Conservation (phyloP, 768 basidiomycete genomes). For the Cystofilobasidium bisporidii region DNA sequence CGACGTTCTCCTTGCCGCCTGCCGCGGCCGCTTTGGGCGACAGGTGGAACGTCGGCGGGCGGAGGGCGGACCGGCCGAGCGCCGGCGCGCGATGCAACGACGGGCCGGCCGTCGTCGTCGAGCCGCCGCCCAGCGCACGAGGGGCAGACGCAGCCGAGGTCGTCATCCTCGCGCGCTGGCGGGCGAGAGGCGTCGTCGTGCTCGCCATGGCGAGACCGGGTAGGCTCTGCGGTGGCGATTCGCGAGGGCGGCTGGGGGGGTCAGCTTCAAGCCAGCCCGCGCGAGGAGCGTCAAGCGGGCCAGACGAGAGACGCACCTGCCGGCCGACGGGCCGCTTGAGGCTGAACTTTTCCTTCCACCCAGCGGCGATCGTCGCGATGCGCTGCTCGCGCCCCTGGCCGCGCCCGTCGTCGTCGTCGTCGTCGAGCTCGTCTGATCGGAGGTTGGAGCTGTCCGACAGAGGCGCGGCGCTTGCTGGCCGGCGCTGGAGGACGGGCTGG, state of each 20-base stretch:
- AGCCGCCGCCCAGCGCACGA: background rate
- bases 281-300: no score
- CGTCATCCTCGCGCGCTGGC: no score
- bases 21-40: background rate
- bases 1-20: background rate
- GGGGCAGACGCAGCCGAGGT: background rate
- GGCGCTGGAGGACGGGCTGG: background rate
- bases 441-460: background rate
- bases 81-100: background rate
- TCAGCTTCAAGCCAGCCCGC: no score
- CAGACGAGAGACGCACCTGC: background rate
- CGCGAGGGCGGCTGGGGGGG: no score
- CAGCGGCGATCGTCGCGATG: slow-evolving; percentile 4
- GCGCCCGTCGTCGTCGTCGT: background rate
- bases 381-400: background rate
- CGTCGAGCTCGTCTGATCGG: background rate
- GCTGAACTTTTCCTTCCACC: slow-evolving; percentile 26
- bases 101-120: background rate
- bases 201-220: background rate
- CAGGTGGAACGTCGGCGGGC: background rate
- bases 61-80: background rate
- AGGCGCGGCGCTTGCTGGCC: background rate
- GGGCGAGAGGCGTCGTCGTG: background rate
- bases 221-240: background rate
- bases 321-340: slow-evolving; percentile 8